These are phyloP conservation scores for Globisporangium cystogenes DNA, from an alignment of 352 stramenopile genomes.

Conservation along the genomic window DNA sequence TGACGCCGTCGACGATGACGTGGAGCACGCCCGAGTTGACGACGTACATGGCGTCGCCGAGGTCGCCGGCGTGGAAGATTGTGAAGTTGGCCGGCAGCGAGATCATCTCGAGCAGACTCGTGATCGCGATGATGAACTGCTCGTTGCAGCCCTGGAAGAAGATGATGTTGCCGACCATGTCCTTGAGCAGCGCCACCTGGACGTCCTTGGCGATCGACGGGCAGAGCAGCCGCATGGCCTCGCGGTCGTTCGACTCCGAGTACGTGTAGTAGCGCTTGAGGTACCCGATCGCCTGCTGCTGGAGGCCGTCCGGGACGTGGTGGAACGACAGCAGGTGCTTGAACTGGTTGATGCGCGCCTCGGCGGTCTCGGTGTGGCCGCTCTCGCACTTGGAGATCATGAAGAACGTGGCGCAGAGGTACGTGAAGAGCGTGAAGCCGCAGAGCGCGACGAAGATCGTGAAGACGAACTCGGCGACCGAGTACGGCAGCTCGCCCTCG, in stretches of 20 bases:
- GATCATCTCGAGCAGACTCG: slow-evolving; percentile 58
- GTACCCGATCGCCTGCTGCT: slow-evolving; percentile 49
- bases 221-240: slow-evolving; percentile 57
- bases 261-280: slow-evolving; percentile 65
- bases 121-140: slow-evolving; percentile 61
- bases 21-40: slow-evolving; percentile 65
- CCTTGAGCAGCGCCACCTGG: slow-evolving; percentile 58
- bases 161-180: slow-evolving; percentile 48
- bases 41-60: slow-evolving; percentile 70
- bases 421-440: slow-evolving; percentile 57
- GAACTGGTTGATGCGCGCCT: slow-evolving; percentile 61
- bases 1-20: slow-evolving; percentile 45
- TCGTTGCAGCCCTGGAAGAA: slow-evolving; percentile 58
- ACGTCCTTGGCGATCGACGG: slow-evolving; percentile 74
- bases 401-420: slow-evolving; percentile 56
- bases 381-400: slow-evolving; percentile 70
- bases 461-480: slow-evolving; percentile 36
- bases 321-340: slow-evolving; percentile 62
- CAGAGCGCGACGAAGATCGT: slow-evolving; percentile 36
- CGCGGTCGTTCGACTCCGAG: slow-evolving; percentile 58
- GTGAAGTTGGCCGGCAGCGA: slow-evolving; percentile 48
- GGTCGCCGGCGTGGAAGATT: slow-evolving; percentile 47
- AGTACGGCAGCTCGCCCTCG: slow-evolving; percentile 36
- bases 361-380: slow-evolving; percentile 26
- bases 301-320: slow-evolving; percentile 42